Conservation (phyloP, 78 protist genomes). For the Dictyostelium firmibasis region DNA sequence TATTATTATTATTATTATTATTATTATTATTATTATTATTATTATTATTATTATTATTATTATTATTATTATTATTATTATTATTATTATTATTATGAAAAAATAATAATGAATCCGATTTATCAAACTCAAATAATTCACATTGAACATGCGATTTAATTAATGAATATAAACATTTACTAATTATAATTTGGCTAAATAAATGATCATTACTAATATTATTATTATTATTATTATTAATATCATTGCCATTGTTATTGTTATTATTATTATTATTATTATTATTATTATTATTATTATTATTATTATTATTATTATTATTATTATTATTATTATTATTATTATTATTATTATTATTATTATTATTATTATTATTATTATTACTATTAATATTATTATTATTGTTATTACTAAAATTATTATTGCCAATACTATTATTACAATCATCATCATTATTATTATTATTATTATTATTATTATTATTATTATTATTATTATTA, state of each 20-base stretch:
- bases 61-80: no score
- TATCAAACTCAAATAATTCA: neutral
- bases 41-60: no score
- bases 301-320: neutral
- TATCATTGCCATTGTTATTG: neutral
- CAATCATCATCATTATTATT: no score
- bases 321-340: neutral
- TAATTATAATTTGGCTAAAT: constrained; percentile 40
- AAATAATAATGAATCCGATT: neutral
- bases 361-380: neutral
- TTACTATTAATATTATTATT: neutral
- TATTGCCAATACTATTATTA: no score
- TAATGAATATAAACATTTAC: neutral
- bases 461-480: no score
- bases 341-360: neutral
- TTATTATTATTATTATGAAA: no score
- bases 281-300: neutral
- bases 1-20: no score
- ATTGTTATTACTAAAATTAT: no score
- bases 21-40: no score
- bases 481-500: neutral
- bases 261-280: neutral
- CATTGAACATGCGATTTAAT: constrained; percentile 21
- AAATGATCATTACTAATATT: neutral
- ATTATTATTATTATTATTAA: neutral